Conservation (phyloP, 1,284 basidiomycete genomes). For the Ceratobasidium sp. region DNA sequence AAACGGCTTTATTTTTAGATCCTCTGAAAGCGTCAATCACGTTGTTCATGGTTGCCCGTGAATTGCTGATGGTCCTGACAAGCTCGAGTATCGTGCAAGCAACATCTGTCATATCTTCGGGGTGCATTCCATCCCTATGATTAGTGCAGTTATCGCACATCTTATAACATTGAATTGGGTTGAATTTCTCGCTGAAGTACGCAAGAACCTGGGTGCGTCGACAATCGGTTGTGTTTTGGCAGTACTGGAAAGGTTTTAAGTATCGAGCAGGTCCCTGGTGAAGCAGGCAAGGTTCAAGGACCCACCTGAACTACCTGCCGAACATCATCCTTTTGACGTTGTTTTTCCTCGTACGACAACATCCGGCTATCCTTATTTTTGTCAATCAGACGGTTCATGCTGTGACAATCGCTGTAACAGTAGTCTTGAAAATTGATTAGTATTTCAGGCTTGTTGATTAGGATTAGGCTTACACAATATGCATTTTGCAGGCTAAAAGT, state of each 20-base stretch:
- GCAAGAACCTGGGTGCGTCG: slow-evolving; percentile 85
- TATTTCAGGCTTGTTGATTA: slow-evolving; percentile 65
- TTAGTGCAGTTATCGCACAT: slow-evolving; percentile 81
- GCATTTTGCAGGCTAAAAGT: slow-evolving; percentile 42
- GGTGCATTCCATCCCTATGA: slow-evolving; percentile 55
- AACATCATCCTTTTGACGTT: slow-evolving; percentile 67
- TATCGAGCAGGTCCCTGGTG: no score
- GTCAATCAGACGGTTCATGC: slow-evolving; percentile 64
- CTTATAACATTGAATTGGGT: slow-evolving; percentile 65
- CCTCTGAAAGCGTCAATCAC: slow-evolving; percentile 70
- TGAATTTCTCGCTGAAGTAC: slow-evolving; percentile 74
- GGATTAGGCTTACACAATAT: slow-evolving; percentile 41
- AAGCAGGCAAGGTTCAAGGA: background rate
- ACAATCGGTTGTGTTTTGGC: slow-evolving; percentile 85
- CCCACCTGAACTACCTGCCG: slow-evolving; percentile 63
- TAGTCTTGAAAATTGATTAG: slow-evolving; percentile 65
- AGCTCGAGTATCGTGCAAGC: slow-evolving; percentile 65
- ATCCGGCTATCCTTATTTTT: slow-evolving; percentile 52
- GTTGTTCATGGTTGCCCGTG: slow-evolving; percentile 60
- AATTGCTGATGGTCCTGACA: slow-evolving; percentile 62
- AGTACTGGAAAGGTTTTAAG: slow-evolving; percentile 63
- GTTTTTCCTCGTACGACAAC: slow-evolving; percentile 62
- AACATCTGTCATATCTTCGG: slow-evolving; percentile 64
- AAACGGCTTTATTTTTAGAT: slow-evolving; percentile 62
- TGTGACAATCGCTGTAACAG: no score